Base-by-base conservation (phyloP, 2,329 filamentous ascomycete species). In the Aureobasidium sp. region DNA sequence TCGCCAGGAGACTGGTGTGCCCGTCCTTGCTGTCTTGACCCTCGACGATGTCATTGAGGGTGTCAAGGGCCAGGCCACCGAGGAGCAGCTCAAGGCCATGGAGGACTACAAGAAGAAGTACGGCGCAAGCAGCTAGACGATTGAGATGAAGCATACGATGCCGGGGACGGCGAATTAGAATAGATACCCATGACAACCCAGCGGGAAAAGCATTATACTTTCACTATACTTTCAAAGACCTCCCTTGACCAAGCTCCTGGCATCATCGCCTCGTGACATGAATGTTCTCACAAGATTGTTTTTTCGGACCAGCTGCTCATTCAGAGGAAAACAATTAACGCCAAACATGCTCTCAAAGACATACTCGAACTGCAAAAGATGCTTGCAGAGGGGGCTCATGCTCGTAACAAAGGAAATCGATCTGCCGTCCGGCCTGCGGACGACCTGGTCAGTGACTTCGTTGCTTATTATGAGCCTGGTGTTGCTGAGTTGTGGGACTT, bases 11-110 rank as follows among this genome's bases (percentile, higher is more conserved):
- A 91, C 89, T 68, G 85, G 85, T 27, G 87, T 97, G 64, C 91
- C 91, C 1, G 90, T 96, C 63, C 80, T 92, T 67, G 82, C 90
- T 19, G 94, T 97, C 67, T 75, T 96, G 69, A 93, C 87, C 45
- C 80, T 97, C 66, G 85, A 91, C 70, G 91, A 97, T 74, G 85
- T 97, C 68, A 73, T 80, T 54, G 74, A 73, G 64, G 78, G 74
- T 58, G 67, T 79, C 68, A 74, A 73, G 70, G 70, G 71, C 37
- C 67, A 76, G 66, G 78, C 77, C 1, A 73, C 74, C 50, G 72
- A 74, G 54, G 77, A 78, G 19, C 78, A 81, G 66, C 67, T 81
- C 57, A 73, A 68, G 76, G 80, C 80, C 63, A 86, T 90, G 72
- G 84, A 90, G 76, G 88, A 85, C 72, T 95, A 95, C 75, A 84